Conservation (phyloP, 2,329 filamentous ascomycete species). For the Thelonectria discophora region DNA sequence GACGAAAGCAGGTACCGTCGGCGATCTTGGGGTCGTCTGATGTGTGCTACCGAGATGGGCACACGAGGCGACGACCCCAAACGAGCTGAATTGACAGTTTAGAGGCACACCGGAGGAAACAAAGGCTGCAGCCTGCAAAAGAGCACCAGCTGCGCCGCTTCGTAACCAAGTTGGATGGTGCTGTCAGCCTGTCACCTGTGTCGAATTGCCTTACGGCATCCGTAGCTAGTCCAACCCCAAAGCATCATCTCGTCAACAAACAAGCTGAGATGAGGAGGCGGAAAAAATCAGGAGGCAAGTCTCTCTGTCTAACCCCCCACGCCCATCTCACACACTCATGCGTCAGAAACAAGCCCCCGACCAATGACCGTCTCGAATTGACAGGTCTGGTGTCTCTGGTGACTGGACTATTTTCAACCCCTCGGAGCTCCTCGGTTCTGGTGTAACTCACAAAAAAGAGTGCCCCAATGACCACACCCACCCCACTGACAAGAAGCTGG, state of each 20-base stretch:
- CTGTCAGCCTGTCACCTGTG: too few relatives aligned
- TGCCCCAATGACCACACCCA: too few relatives aligned
- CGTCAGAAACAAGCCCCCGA: background rate
- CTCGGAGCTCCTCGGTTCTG: slow-evolving; percentile 8
- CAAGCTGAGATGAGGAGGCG: background rate
- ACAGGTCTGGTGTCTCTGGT: slow-evolving; percentile 20
- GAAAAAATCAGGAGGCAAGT: slow-evolving; percentile 3
- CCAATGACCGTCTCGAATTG: slow-evolving; percentile 36
- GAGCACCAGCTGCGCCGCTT: too few relatives aligned
- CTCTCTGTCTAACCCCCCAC: too few relatives aligned
- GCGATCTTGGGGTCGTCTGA: slow-evolving; percentile 38
- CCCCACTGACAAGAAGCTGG: background rate
- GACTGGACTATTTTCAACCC: background rate
- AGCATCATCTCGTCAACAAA: background rate
- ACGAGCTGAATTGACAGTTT: slow-evolving; percentile 7
- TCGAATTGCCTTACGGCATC: too few relatives aligned
- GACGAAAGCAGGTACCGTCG: slow-evolving; percentile 38
- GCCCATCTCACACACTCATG: background rate
- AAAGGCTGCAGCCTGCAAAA: too few relatives aligned
- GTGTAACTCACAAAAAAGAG: slow-evolving; percentile 23
- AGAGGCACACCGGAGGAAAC: background rate
- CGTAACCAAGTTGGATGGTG: too few relatives aligned
- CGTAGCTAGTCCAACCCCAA: background rate
- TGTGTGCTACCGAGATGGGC: slow-evolving; percentile 9
- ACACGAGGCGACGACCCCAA: slow-evolving; percentile 5